A percentile compares a stretch with the other conserved stretches of the same genome.
phyloP scores from a whole-genome alignment of 108 stramenopile species.

The Nannochloropsis granulata region DNA sequence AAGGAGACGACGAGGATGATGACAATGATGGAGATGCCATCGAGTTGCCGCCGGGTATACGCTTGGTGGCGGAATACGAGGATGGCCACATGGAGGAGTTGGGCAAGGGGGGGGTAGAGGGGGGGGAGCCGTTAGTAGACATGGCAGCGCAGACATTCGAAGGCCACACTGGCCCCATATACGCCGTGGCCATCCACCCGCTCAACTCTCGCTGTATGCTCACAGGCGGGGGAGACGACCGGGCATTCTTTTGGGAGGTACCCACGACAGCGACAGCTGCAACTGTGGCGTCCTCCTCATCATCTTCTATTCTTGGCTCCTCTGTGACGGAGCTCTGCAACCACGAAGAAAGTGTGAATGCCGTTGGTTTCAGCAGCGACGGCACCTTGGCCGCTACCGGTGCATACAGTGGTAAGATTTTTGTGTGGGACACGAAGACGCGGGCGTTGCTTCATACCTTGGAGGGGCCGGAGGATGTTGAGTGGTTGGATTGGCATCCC shows the following conservation, averaged over 20 bases:
- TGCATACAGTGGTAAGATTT: slow-evolving; percentile 63
- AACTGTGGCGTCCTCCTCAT: neutral
- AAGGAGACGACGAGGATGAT: neutral
- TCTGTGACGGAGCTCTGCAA: neutral
- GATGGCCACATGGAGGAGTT: neutral
- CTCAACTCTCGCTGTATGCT: slow-evolving; percentile 35
- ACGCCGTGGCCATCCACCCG: slow-evolving; percentile 33
- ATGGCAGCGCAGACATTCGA: slow-evolving; percentile 5
- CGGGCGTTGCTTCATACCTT: slow-evolving; percentile 45
- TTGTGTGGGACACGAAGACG: slow-evolving; percentile 53
- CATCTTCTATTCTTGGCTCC: neutral
- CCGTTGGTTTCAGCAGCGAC: slow-evolving; percentile 57
- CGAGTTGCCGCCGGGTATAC: neutral
- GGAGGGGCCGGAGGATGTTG: slow-evolving; percentile 88
- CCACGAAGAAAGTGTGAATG: slow-evolving; percentile 70
- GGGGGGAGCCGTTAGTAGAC: neutral
- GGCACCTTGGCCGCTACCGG: slow-evolving; percentile 53
- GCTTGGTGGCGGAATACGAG: neutral
- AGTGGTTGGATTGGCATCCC: slow-evolving; percentile 83
- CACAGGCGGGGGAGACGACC: slow-evolving; percentile 83
- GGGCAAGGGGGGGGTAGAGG: neutral
- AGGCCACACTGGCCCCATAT: slow-evolving; percentile 41
- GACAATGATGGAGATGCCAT: neutral
- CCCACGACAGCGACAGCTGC: neutral
- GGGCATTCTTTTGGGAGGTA: slow-evolving; percentile 54